Percentiles rank a stretch among this genome's conserved stretches.
Evolutionary conservation across 2,329 filamentous ascomycete genomes (phyloP).

Genomic region (Beauveria australis): DNA sequence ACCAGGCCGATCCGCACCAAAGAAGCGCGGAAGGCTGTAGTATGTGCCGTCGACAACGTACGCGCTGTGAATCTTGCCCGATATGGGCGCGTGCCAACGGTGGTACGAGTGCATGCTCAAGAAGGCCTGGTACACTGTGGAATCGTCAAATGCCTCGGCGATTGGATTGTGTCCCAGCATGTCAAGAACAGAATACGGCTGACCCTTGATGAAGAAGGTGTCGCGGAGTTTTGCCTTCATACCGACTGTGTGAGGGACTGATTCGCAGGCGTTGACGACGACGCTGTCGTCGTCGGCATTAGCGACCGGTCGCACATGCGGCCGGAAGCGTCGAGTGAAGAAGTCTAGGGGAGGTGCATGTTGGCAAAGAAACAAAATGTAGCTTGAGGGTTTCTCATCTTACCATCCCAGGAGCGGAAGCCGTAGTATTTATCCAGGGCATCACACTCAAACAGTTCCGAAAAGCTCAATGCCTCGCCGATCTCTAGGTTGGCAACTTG

Average conservation of each 20-base stretch:
- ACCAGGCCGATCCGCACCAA: constrained; percentile 23
- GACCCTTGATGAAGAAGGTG: constrained; percentile 60
- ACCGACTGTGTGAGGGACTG: constrained; percentile 45
- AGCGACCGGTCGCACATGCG: constrained; percentile 48
- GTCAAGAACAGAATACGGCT: constrained; percentile 57
- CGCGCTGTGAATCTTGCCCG: constrained; percentile 49
- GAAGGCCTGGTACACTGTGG: constrained; percentile 64
- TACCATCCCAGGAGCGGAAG: constrained; percentile 59
- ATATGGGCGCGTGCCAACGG: constrained; percentile 63
- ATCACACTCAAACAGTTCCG: constrained; percentile 55
- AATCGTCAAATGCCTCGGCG: constrained; percentile 48
- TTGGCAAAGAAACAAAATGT: neutral
- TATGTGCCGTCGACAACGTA: constrained; percentile 58
- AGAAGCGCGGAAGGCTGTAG: constrained; percentile 49
- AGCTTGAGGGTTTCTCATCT: neutral
- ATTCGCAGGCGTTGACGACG: constrained; percentile 59
- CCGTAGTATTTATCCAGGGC: constrained; percentile 45
- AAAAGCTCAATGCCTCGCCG: constrained; percentile 38
- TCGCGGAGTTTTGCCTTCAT: constrained; percentile 46
- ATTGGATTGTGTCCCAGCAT: constrained; percentile 53
- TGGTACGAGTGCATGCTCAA: constrained; percentile 61
- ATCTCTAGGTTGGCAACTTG: constrained; percentile 41
- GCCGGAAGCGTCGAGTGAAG: constrained; percentile 52
- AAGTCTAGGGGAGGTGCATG: constrained; percentile 35
- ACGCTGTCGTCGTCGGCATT: constrained; percentile 42